A percentile compares a stretch with the other conserved stretches of the same genome.
phyloP scores from a whole-genome alignment of 768 basidiomycete species.

The Lactifluus pinguis region DNA sequence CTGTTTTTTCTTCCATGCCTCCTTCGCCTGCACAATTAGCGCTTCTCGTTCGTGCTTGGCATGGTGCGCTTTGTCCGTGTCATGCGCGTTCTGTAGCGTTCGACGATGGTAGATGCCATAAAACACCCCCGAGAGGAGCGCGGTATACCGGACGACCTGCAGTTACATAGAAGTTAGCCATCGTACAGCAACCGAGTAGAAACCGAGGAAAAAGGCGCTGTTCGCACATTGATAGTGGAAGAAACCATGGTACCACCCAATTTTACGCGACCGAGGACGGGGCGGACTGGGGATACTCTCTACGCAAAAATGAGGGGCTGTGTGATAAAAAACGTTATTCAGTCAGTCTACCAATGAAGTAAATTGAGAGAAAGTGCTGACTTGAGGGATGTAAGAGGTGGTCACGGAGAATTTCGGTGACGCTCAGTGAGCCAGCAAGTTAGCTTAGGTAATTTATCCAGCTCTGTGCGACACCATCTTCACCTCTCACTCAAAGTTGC shows the following conservation, averaged over 20 bases:
- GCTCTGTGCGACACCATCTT: background rate
- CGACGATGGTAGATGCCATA: slow-evolving; percentile 92
- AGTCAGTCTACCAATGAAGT: background rate
- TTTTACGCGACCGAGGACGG: slow-evolving; percentile 14
- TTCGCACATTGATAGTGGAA: slow-evolving; percentile 18
- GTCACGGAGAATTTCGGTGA: slow-evolving; percentile 11
- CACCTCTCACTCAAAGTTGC: background rate
- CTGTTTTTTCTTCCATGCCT: slow-evolving; percentile 81
- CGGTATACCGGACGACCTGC: slow-evolving; percentile 87
- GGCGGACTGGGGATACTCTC: background rate
- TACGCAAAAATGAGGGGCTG: background rate
- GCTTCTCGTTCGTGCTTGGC: slow-evolving; percentile 66
- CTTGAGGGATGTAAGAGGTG: slow-evolving; percentile 1
- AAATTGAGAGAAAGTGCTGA: slow-evolving; percentile 2
- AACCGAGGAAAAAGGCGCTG: background rate
- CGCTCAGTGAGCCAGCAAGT: slow-evolving; percentile 13
- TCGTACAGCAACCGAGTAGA: background rate
- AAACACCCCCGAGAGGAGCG: slow-evolving; percentile 74
- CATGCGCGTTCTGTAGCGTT: slow-evolving; percentile 74
- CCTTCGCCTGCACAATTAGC: slow-evolving; percentile 77
- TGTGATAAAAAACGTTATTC: background rate
- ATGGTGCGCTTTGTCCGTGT: slow-evolving; percentile 65
- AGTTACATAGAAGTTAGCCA: background rate
- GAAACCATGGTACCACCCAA: slow-evolving; percentile 14
- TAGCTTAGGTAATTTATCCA: slow-evolving; percentile 13